Evolutionary conservation across 257 asterid species (phyloP).

Genomic region (Forsythia suspensa): DNA sequence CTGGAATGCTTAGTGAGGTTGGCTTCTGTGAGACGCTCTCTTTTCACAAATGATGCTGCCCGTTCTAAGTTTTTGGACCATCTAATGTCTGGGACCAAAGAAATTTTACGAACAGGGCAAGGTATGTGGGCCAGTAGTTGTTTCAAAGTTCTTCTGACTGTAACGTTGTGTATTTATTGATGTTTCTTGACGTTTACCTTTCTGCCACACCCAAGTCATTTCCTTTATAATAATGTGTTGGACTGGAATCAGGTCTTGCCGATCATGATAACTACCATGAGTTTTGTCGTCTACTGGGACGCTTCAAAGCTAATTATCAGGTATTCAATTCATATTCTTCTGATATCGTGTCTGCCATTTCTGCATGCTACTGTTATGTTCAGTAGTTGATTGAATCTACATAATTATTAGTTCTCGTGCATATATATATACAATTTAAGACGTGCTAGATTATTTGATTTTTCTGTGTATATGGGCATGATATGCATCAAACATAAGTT

Average conservation of each 20-base stretch:
- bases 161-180: neutral
- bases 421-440: neutral
- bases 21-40: slow-evolving; percentile 95
- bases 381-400: neutral
- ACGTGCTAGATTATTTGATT: neutral
- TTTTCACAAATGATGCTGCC: slow-evolving; percentile 80
- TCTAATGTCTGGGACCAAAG: slow-evolving; percentile 94
- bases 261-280: slow-evolving; percentile 98
- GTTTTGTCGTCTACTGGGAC: slow-evolving; percentile 99
- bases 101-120: slow-evolving; percentile 85
- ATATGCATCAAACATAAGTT: neutral
- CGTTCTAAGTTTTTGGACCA: slow-evolving; percentile 89
- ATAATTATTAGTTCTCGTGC: neutral
- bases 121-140: slow-evolving; percentile 43
- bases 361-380: slow-evolving; percentile 8
- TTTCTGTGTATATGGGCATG: neutral
- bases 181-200: slow-evolving; percentile 2
- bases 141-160: neutral
- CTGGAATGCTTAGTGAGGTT: slow-evolving; percentile 92
- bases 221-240: slow-evolving; percentile 28
- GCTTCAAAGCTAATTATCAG: slow-evolving; percentile 96
- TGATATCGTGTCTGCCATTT: slow-evolving; percentile 21
- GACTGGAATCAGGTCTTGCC: slow-evolving; percentile 74
- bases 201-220: slow-evolving; percentile 11
- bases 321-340: slow-evolving; percentile 34